Percentiles rank a stretch among this genome's conserved stretches.
Evolutionary conservation across 1,284 basidiomycete species (phyloP).

Genomic region (Bjerkandera adusta): DNA sequence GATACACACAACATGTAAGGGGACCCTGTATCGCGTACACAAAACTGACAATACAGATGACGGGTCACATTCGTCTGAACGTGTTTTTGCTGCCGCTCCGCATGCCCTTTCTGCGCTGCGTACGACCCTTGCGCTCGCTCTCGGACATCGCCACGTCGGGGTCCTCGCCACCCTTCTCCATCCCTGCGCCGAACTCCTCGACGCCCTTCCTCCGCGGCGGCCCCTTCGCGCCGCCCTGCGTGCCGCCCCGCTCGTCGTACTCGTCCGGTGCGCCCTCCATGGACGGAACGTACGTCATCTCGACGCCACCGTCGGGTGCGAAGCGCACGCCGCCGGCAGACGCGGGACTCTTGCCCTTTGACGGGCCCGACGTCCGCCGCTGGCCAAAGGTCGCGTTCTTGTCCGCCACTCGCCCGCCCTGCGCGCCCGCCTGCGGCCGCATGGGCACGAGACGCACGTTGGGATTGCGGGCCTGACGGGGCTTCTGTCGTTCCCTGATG

Average conservation of each 20-base stretch:
- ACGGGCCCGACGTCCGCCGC: conserved; percentile 39
- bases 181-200: conserved; percentile 79
- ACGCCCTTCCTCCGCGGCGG: conserved; percentile 54
- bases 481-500: conserved; percentile 8
- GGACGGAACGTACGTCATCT: conserved; percentile 65
- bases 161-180: conserved; percentile 75
- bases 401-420: conserved; percentile 33
- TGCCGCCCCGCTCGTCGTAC: conserved; percentile 32
- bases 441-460: conserved; percentile 64
- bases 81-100: conserved; percentile 87
- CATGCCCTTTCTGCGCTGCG: conserved; percentile 66
- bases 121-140: conserved; percentile 65
- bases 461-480: conserved; percentile 32
- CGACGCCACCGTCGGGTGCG: conserved; percentile 53
- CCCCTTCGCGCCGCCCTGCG: conserved; percentile 18
- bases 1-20: no score
- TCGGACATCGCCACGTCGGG: conserved; percentile 47
- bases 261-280: conserved; percentile 30
- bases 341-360: conserved; percentile 18
- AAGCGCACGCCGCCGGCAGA: conserved; percentile 18
- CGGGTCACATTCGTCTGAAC: conserved; percentile 49
- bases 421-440: conserved; percentile 40
- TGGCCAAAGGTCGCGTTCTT: conserved; percentile 69
- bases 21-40: no score
- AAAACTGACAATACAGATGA: no score